Base-by-base conservation (phyloP, 345 rosid species). In the Kandelia obovata region DNA sequence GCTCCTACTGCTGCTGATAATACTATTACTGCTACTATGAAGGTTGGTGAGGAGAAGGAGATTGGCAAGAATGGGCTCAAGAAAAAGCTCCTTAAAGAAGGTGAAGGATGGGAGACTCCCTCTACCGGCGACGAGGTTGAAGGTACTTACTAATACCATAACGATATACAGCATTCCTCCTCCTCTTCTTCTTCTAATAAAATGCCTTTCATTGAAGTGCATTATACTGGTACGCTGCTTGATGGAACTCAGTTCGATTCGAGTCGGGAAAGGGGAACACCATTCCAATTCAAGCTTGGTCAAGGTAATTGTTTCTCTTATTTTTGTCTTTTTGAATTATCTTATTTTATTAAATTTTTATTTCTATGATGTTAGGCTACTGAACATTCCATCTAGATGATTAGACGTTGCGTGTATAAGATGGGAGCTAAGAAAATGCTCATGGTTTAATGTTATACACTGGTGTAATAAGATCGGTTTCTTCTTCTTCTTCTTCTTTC, bases 191-290 rank as follows among this genome's bases (percentile, higher is more conserved):
- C 37, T 34, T 34, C 37, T 34, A 7, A 7, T 34, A 7, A 2
- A 34, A 34, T 7, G 37, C 37, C 37, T 34, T 34, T 56, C 19
- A 11, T 53, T 30, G 25, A 80, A 83, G 87, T 79, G 62, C 85
- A 83, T 53, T 83, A 81, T 76, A 96, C 96, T 26, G 99, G 99
- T 58, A 96, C 98, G 20, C 81, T 96, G 82, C 55, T 92, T 15
- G 98, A 96, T 67, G 99, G 98, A 27, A 92, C 96, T 1, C 74
- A 86, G 79, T 96, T 96, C 57, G 99, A 96, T 83, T 96, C 98
- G 0, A 96, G 98, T 55, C 85, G 95, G 28, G 97, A 87, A 32
- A 83, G 92, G 23, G 95, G 89, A 11, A 80, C 90, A 34, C 94
- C 99, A 11, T 96, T 96, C 82, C 89, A 85, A 75, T 96, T 96